phyloP scores from a whole-genome alignment of 2,329 filamentous ascomycete genomes.

The Rutstroemia sp. region DNA sequence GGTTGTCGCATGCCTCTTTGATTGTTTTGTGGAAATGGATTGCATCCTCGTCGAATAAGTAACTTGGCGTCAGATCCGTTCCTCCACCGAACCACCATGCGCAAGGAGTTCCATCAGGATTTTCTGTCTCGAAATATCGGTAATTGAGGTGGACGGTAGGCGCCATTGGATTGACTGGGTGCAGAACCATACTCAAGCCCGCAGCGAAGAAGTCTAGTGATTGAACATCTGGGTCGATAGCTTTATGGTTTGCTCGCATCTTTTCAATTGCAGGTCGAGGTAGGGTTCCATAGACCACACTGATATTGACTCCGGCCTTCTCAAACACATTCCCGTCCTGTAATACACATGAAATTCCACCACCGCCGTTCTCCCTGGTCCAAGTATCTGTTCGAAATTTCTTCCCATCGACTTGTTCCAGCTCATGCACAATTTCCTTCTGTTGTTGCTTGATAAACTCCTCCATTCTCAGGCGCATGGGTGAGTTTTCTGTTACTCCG shows the following conservation, averaged over 20 bases:
- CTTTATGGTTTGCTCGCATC: conserved; percentile 95
- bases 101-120: conserved; percentile 70
- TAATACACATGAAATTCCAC: conserved; percentile 88
- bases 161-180: conserved; percentile 92
- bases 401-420: conserved; percentile 77
- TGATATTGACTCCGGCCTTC: conserved; percentile 93
- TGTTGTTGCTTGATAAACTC: conserved; percentile 92
- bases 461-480: conserved; percentile 98
- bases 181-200: conserved; percentile 85
- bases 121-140: conserved; percentile 94
- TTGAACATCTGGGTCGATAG: conserved; percentile 69
- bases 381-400: conserved; percentile 81
- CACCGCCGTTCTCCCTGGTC: conserved; percentile 80
- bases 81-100: conserved; percentile 99
- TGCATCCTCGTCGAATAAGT: conserved; percentile 94
- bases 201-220: conserved; percentile 92
- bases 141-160: conserved; percentile 98
- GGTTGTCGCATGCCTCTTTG: conserved; percentile 87
- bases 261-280: conserved; percentile 81
- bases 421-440: conserved; percentile 72
- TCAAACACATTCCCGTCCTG: conserved; percentile 97
- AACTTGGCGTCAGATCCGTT: conserved; percentile 85
- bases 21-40: conserved; percentile 94
- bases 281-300: conserved; percentile 86
- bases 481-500: conserved; percentile 67